These are phyloP conservation scores for Posidonia oceanica DNA, from an alignment of 116 monocot species.

Conservation along the genomic window DNA sequence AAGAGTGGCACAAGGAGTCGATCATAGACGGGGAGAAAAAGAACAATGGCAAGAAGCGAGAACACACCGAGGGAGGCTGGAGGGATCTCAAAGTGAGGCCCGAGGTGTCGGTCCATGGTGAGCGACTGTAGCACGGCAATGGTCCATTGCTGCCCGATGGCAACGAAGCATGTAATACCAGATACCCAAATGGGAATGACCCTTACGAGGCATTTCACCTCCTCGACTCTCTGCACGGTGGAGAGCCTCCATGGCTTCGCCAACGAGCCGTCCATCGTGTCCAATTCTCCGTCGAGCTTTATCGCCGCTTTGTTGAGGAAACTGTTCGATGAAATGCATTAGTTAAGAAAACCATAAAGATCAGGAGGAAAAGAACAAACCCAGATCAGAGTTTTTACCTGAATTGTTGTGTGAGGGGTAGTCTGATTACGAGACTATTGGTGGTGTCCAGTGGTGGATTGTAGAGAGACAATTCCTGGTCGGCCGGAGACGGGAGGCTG, in stretches of 20 bases:
- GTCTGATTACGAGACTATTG: conserved; percentile 17
- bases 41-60: conserved; percentile 36
- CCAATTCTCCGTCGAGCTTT: conserved; percentile 8
- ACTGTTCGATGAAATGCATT: conserved; percentile 16
- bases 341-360: neutral
- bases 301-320: conserved; percentile 64
- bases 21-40: conserved; percentile 70
- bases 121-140: conserved; percentile 40
- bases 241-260: conserved; percentile 43
- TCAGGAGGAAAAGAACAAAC: neutral
- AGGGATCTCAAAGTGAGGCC: conserved; percentile 42
- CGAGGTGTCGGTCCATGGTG: conserved; percentile 41
- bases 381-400: conserved; percentile 19
- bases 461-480: conserved; percentile 23
- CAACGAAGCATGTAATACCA: conserved; percentile 37
- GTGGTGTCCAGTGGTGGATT: conserved; percentile 30
- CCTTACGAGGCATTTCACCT: conserved; percentile 51
- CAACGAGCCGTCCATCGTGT: conserved; percentile 11
- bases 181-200: conserved; percentile 61
- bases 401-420: conserved; percentile 64
- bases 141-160: conserved; percentile 22
- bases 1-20: conserved; percentile 39
- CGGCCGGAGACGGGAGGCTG: conserved; percentile 7
- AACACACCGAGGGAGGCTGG: conserved; percentile 48
- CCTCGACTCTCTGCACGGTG: conserved; percentile 63